Conservation (phyloP, 306 rosid genomes). For the Luffa aegyptiaca region DNA sequence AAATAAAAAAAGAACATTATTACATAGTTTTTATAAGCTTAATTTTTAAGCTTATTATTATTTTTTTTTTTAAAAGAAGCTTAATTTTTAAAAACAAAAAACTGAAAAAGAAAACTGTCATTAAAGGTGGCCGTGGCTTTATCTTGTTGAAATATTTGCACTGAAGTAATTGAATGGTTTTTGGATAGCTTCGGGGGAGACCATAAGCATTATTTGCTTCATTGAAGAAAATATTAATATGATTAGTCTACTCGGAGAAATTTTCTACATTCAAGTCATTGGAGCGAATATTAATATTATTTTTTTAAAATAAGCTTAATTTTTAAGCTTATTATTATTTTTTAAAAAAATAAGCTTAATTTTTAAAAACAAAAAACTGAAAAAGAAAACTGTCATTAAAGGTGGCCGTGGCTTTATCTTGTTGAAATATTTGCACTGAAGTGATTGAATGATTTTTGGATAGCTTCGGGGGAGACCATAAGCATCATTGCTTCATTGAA, state of each 20-base stretch:
- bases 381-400: not conserved
- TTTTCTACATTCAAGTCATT: conserved; percentile 1
- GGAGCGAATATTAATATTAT: not conserved
- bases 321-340: too few species aligned
- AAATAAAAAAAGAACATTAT: not conserved
- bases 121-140: not conserved
- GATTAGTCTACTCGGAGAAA: not conserved
- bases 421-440: conserved; percentile 12
- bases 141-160: conserved; percentile 9
- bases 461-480: conserved; percentile 64
- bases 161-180: conserved; percentile 12
- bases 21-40: not conserved
- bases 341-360: too few species aligned
- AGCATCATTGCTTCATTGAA: conserved; percentile 1
- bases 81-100: not conserved
- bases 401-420: not conserved
- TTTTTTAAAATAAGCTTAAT: too few species aligned
- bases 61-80: too few species aligned
- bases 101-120: not conserved
- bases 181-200: conserved; percentile 57
- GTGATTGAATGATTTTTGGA: conserved; percentile 11
- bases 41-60: too few species aligned
- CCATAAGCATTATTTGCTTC: conserved; percentile 16
- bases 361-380: not conserved
- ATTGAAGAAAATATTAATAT: not conserved